Evolutionary conservation across 768 basidiomycete species (phyloP).

Genomic region (Myochromella boudieri): DNA sequence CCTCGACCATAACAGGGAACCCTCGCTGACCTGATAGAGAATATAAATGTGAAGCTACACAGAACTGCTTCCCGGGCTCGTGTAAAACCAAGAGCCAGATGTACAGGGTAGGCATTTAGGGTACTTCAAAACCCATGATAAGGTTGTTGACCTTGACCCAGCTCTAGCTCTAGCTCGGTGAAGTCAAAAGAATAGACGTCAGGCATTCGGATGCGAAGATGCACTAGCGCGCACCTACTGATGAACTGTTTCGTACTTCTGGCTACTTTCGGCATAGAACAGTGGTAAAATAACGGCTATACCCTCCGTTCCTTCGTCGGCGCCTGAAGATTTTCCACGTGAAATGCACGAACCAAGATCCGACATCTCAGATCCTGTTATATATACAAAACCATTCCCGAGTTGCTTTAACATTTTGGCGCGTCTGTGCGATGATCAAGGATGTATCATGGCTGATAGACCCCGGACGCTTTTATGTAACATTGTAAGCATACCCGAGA

Average conservation of each 20-base stretch:
- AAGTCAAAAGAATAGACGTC: not conserved
- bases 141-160: not conserved
- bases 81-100: no score
- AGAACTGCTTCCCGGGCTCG: conserved; percentile 7
- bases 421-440: conserved; percentile 12
- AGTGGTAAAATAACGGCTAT: no score
- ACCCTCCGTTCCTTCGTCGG: not conserved
- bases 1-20: conserved; percentile 16
- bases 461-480: not conserved
- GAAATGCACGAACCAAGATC: conserved; percentile 1
- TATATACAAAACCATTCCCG: no score
- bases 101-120: no score
- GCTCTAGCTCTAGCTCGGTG: no score
- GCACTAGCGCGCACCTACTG: not conserved
- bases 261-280: no score
- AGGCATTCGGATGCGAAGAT: not conserved
- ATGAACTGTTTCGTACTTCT: no score
- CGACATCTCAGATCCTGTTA: no score
- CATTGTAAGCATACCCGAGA: not conserved
- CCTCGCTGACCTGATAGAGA: no score
- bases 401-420: conserved; percentile 8
- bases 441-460: conserved; percentile 1
- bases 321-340: not conserved
- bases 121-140: no score
- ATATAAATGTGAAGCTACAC: no score